phyloP scores from a whole-genome alignment of 2,329 filamentous ascomycete genomes.

The Sodiomyces alkalinus region DNA sequence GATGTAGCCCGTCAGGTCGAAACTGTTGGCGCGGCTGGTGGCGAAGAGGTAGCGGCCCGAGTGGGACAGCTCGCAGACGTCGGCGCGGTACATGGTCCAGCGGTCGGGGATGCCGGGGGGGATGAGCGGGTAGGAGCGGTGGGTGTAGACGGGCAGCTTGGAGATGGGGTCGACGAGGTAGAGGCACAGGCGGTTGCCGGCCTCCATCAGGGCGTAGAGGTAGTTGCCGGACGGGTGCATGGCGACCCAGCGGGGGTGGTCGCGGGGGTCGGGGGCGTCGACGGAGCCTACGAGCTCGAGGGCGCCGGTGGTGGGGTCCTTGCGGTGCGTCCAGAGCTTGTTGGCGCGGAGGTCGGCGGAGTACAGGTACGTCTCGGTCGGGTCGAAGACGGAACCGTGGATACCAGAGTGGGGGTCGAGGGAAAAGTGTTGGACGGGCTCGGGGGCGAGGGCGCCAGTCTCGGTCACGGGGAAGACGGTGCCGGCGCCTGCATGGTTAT shows the following conservation, averaged over 20 bases:
- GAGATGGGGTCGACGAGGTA: constrained; percentile 65
- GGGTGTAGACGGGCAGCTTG: constrained; percentile 64
- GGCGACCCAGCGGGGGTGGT: constrained; percentile 81
- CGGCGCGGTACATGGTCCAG: constrained; percentile 60
- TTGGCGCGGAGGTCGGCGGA: constrained; percentile 65
- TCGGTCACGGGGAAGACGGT: constrained; percentile 55
- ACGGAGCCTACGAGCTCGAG: constrained; percentile 51
- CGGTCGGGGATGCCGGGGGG: constrained; percentile 49
- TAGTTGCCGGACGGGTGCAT: constrained; percentile 66
- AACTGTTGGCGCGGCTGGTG: constrained; percentile 64
- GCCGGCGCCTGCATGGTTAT: constrained; percentile 68
- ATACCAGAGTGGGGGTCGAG: constrained; percentile 58
- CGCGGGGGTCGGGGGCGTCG: constrained; percentile 51
- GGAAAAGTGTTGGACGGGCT: constrained; percentile 53
- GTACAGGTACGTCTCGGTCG: constrained; percentile 59
- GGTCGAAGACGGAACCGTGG: constrained; percentile 72
- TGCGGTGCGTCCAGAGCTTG: constrained; percentile 74
- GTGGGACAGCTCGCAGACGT: constrained; percentile 61
- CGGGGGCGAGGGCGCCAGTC: constrained; percentile 41
- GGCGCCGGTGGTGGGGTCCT: constrained; percentile 26
- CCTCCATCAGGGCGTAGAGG: constrained; percentile 79
- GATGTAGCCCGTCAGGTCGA: constrained; percentile 66
- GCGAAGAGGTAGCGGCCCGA: constrained; percentile 69
- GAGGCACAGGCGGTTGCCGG: constrained; percentile 69
- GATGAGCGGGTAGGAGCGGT: constrained; percentile 62